Percentiles rank a stretch among this genome's conserved stretches.
Conservation (phyloP, 345 rosid genomes). For the Populus ilicifolia region DNA sequence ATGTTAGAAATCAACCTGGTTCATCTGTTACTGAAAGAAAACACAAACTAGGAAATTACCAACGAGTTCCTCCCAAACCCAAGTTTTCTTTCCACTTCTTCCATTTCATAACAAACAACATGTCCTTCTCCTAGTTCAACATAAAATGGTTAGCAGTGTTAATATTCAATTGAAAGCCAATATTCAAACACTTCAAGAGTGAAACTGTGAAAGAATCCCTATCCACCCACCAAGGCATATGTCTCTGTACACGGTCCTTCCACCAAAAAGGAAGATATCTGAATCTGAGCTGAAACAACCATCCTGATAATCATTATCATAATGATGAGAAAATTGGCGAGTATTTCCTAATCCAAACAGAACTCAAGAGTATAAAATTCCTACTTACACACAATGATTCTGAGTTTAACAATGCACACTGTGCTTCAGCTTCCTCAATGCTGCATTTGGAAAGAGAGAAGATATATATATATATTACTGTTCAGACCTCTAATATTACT, state of each 20-base stretch:
- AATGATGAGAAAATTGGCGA: background rate
- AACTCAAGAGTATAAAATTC: background rate
- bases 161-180: background rate
- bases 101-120: slow-evolving; percentile 88
- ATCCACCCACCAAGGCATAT: slow-evolving; percentile 67
- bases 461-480: background rate
- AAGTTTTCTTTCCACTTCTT: slow-evolving; percentile 69
- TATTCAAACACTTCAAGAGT: background rate
- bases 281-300: slow-evolving; percentile 94
- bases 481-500: background rate
- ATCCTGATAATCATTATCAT: slow-evolving; percentile 50
- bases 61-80: slow-evolving; percentile 88
- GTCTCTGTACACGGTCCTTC: slow-evolving; percentile 85
- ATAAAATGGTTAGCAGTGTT: slow-evolving; percentile 20
- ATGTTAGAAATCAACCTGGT: background rate
- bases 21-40: slow-evolving; percentile 4
- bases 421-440: slow-evolving; percentile 95
- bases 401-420: slow-evolving; percentile 73
- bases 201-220: slow-evolving; percentile 3
- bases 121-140: slow-evolving; percentile 70
- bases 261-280: slow-evolving; percentile 91
- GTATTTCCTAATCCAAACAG: slow-evolving; percentile 3
- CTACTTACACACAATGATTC: slow-evolving; percentile 82
- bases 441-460: slow-evolving; percentile 33
- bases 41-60: slow-evolving; percentile 44